Evolutionary conservation across 257 asterid genomes (phyloP), one percentile per base, ranked within the genome.

Genomic region (Nicotiana tabacum): DNA sequence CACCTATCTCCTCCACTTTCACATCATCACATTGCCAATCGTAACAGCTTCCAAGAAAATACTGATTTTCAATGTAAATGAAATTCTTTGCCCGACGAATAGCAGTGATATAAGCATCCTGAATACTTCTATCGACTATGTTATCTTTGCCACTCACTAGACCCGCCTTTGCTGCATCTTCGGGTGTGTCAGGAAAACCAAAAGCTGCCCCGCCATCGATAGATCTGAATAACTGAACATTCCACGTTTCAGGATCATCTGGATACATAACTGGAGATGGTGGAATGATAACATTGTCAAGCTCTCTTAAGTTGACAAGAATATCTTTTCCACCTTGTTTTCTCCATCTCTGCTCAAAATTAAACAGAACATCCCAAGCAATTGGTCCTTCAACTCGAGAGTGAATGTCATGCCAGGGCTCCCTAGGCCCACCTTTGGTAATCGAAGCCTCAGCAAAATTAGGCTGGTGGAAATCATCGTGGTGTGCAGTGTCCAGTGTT

Each of bases 121-220:
- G 98, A 79, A 93, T 94, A 90, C 97, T 92, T 66, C 97, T 83
- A 82, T 94, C 97, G 9, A 94, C 90, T 57, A 92, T 91, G 65
- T 93, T 94, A 55, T 94, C 92, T 83, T 93, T 94, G 10, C 98
- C 98, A 60, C 97, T 93, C 24, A 94, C 91, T 32, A 94, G 93
- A 56, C 97, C 98, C 0, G 97, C 86, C 37, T 81, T 88, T 27
- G 93, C 95, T 0, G 98, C 97, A 57, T 89, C 97, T 67, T 94
- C 97, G 0, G 97, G 97, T 4, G 87, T 83, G 51, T 93, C 97
- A 0, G 98, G 97, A 88, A 94, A 93, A 29, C 96, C 98, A 74
- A 93, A 94, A 5, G 96, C 98, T 6, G 98, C 97, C 70, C 97
- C 97, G n/a, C 97, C 98, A 77, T 94, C 98, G 2, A 93, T 94